Conservation (phyloP, 2,329 filamentous ascomycete species). For the Aureobasidium mangrovei region DNA sequence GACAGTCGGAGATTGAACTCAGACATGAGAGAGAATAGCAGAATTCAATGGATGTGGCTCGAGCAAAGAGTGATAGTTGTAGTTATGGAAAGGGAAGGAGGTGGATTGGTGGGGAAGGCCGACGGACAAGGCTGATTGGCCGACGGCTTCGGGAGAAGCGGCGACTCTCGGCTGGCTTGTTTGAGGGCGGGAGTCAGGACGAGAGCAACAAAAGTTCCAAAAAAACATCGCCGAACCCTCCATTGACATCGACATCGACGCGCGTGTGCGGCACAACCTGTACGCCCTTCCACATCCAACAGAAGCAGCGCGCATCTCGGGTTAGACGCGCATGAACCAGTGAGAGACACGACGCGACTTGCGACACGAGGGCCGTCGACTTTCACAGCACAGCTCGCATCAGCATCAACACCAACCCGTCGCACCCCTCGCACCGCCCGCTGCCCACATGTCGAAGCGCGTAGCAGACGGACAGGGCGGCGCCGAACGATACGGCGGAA, state of each 20-base stretch:
- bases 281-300: no score
- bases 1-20: no score
- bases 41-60: no score
- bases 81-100: neutral
- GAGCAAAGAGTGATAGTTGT: no score
- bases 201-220: slow-evolving; percentile 9
- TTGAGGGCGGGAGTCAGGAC: neutral
- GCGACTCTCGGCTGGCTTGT: neutral
- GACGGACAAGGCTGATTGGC: slow-evolving; percentile 3
- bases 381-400: neutral
- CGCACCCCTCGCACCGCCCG: neutral
- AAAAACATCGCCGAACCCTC: neutral
- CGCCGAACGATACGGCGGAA: slow-evolving; percentile 13
- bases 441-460: slow-evolving; percentile 16
- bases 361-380: neutral
- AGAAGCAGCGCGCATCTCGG: no score
- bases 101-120: neutral
- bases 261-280: no score
- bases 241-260: no score
- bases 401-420: neutral
- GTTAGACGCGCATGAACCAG: no score
- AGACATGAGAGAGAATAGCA: no score
- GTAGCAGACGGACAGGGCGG: slow-evolving; percentile 16
- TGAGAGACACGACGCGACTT: no score
- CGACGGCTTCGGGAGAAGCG: neutral